Base-by-base conservation (phyloP, 2,329 filamentous ascomycete genomes). In the Apiospora rasikravindrae region DNA sequence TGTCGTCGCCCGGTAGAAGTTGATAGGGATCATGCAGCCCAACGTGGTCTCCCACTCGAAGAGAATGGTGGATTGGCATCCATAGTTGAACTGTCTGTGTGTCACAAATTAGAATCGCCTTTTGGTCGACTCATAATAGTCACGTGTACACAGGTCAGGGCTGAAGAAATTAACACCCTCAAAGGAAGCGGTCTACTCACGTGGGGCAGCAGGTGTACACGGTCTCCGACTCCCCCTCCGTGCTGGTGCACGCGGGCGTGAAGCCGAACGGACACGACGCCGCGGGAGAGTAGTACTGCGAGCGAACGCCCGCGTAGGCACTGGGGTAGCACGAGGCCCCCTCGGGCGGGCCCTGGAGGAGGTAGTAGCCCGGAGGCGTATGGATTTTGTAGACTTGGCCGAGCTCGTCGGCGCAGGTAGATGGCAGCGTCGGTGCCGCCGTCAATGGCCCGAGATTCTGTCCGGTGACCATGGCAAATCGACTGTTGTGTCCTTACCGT, bases 171-270 rank as follows among this genome's bases (percentile, higher is more conserved):
- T n/a, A n/a, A n/a, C n/a, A n/a, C n/a, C n/a, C n/a, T n/a, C n/a
- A n/a, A 14, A 40, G 5, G 33, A 16, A 49, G 19, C 2, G 40
- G 4, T 37, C 7, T 49, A 73, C 73, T 69, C 71, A 76, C 75
- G 75, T 76, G 45, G 75, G 74, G 69, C 75, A 76, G 69, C 75
- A 76, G 10, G 69, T 73, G 26, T 75, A 42, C 1, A 73, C 49
- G 19, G 75, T 76, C 69, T 76, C 75, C 0, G 69, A 73, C 6
- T 57, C 61, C 14, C 11, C 33, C 11, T 73, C 73, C 4, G 26
- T 19, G 11, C 67, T 72, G 13, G 67, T 26, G 42, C 75, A 76
- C 24, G 75, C 75, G 4, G 74, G 69, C 14, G 75, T 76, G 72
- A 72, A 75, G 51, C 74, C 75, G 0, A 71, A 73, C 14, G 75